A percentile compares a stretch with the other conserved stretches of the same genome.
These are phyloP conservation scores for Drechslerella coelobrocha DNA, from an alignment of 2,329 filamentous ascomycete genomes.

Conservation along the genomic window DNA sequence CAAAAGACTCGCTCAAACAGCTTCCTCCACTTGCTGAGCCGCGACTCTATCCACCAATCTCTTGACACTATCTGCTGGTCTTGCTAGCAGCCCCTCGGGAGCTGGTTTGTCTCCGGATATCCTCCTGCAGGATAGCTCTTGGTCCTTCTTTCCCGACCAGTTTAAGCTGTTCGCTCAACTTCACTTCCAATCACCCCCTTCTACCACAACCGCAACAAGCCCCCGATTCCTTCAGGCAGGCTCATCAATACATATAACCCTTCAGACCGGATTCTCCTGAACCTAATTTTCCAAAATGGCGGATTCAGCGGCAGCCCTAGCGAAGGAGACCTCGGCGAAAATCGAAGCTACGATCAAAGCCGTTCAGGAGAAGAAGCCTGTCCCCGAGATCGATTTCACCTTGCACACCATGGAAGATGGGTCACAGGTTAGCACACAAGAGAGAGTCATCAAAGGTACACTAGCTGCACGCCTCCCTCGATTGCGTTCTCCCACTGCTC, in stretches of 20 bases:
- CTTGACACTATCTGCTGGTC: not conserved
- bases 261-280: constrained; percentile 26
- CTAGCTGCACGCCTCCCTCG: not conserved
- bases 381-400: constrained; percentile 98
- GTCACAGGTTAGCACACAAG: constrained; percentile 89
- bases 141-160: not conserved
- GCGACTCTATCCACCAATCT: constrained; percentile 5
- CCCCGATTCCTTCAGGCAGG: too few relatives aligned
- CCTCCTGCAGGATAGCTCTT: not conserved
- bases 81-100: not conserved
- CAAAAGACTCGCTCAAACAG: constrained; percentile 34
- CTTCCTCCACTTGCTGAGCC: constrained; percentile 13
- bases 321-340: constrained; percentile 60
- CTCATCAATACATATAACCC: not conserved
- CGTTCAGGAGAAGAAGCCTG: constrained; percentile 90
- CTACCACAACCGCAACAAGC: not conserved
- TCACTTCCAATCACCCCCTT: not conserved
- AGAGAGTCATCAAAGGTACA: constrained; percentile 97
- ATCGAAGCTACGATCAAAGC: constrained; percentile 91
- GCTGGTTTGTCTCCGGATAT: not conserved
- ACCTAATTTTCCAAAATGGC: constrained; percentile 50
- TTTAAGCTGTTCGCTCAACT: not conserved
- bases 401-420: constrained; percentile 99
- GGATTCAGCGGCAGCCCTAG: constrained; percentile 52
- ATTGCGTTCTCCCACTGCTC: not conserved